Evolutionary conservation across 352 stramenopile genomes (phyloP), one percentile per base, ranked within the genome.

Genomic region (Phytopythium boreale): DNA sequence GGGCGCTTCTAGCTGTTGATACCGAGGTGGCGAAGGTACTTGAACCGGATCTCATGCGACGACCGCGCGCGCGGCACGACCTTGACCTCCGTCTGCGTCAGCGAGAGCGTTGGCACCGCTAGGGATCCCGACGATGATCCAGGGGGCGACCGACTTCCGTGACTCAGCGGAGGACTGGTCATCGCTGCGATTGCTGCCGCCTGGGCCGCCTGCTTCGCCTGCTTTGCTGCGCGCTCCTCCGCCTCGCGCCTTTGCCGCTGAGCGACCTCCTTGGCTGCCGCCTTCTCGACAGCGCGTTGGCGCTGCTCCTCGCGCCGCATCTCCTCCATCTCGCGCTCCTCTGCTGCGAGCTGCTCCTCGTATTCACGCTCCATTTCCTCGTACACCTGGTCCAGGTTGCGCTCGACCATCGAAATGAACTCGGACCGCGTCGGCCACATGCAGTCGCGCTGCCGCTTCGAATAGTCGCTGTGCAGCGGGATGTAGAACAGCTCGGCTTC

Each of bases 311-410:
- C 84, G 10, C 67, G 71, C 1, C 71, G 77, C 85, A 93, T 95
- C 27, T 71, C 76, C 24, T 90, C 84, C 57, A 87, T 93, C 68
- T 92, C 84, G 19, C 73, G 43, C 43, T 75, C 73, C 64, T 95
- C 87, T 19, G 74, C 76, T 55, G 83, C 71, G 14, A 80, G 29
- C 50, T 93, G 81, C 31, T 87, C 77, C 67, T 93, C 84, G 67
- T 91, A 92, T 66, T 95, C 87, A 41, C 82, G 84, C 68, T 95
- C 87, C 80, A 95, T 93, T 58, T 94, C 87, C 10, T 93, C 87
- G 62, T 95, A 95, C 50, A 95, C 84, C 26, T 84, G 77, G 26
- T 95, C 87, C 34, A 95, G 66, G 50, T 95, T 95, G 44, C 85
- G 87, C 71, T 95, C 87, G n/a, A 95, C 87, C 87, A 95, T 95